Evolutionary conservation across 768 basidiomycete species (phyloP).

Genomic region (Xerocomus spinulosus): DNA sequence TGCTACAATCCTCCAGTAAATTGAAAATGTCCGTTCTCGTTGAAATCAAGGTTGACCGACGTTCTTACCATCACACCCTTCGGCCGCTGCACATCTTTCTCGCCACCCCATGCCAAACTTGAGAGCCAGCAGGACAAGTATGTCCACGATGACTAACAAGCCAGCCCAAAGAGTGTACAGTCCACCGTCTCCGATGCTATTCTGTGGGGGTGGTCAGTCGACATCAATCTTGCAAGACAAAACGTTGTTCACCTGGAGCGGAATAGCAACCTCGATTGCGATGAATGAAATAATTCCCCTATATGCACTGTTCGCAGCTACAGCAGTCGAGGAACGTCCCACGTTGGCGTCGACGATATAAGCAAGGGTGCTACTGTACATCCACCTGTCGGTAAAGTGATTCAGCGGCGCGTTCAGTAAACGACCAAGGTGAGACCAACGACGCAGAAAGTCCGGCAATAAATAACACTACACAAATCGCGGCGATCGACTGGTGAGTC

Average conservation of each 20-base stretch:
- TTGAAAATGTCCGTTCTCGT: no score
- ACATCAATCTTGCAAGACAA: neutral
- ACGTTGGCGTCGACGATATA: conserved; percentile 85
- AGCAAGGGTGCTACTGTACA: conserved; percentile 66
- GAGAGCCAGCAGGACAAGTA: conserved; percentile 53
- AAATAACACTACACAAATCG: conserved; percentile 69
- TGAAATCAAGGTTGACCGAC: no score
- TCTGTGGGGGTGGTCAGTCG: conserved; percentile 3
- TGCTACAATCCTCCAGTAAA: no score
- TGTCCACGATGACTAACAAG: conserved; percentile 48
- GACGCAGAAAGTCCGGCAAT: conserved; percentile 60
- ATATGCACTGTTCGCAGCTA: conserved; percentile 71
- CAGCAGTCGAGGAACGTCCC: conserved; percentile 74
- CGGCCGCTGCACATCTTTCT: conserved; percentile 41
- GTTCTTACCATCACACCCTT: no score
- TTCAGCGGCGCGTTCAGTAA: neutral
- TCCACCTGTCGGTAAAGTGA: conserved; percentile 34
- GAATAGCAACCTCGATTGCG: conserved; percentile 72
- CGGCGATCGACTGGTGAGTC: conserved; percentile 59
- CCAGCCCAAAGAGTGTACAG: conserved; percentile 42
- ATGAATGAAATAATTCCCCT: conserved; percentile 67
- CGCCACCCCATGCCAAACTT: conserved; percentile 62
- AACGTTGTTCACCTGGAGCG: conserved; percentile 44
- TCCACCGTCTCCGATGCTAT: conserved; percentile 28
- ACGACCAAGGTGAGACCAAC: conserved; percentile 1